phyloP scores from a whole-genome alignment of 495 filamentous ascomycete genomes.

The Talaromyces nanjingensis region DNA sequence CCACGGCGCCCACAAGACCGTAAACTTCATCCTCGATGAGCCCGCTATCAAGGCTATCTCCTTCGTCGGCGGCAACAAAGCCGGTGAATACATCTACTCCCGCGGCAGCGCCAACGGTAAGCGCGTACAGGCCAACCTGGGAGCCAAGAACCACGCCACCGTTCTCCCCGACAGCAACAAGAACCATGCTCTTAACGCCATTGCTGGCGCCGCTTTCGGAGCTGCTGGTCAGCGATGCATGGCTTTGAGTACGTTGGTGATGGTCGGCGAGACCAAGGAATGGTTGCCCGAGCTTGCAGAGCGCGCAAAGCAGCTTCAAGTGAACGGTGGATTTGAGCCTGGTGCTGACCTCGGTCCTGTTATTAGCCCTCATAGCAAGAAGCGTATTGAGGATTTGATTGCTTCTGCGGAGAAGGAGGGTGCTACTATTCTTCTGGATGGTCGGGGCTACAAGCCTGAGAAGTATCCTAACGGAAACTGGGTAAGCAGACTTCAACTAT shows the following conservation, averaged over 20 bases:
- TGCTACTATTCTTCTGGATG: constrained; percentile 91
- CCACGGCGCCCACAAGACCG: constrained; percentile 83
- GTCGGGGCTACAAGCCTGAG: constrained; percentile 74
- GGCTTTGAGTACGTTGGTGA: constrained; percentile 89
- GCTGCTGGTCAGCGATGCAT: constrained; percentile 97
- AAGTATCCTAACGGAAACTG: constrained; percentile 98
- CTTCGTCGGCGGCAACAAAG: constrained; percentile 95
- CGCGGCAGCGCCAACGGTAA: constrained; percentile 88
- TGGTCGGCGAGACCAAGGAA: constrained; percentile 88
- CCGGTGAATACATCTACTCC: constrained; percentile 92
- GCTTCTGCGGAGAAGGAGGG: constrained; percentile 86
- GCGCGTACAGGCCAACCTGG: constrained; percentile 94
- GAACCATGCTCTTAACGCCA: constrained; percentile 92
- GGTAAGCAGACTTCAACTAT: constrained; percentile 36
- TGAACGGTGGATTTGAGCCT: constrained; percentile 92
- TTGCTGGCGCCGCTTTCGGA: constrained; percentile 91
- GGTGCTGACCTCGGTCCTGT: constrained; percentile 95
- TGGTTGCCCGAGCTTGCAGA: constrained; percentile 92
- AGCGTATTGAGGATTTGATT: constrained; percentile 84
- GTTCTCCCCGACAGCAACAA: constrained; percentile 96
- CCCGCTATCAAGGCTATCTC: constrained; percentile 96
- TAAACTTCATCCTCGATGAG: constrained; percentile 96
- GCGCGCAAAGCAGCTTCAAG: constrained; percentile 78
- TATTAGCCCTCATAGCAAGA: constrained; percentile 86
- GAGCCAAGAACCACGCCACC: constrained; percentile 97